Conservation (phyloP, 1,139 yeast species). For the Debaryomycetaceae sp. region DNA sequence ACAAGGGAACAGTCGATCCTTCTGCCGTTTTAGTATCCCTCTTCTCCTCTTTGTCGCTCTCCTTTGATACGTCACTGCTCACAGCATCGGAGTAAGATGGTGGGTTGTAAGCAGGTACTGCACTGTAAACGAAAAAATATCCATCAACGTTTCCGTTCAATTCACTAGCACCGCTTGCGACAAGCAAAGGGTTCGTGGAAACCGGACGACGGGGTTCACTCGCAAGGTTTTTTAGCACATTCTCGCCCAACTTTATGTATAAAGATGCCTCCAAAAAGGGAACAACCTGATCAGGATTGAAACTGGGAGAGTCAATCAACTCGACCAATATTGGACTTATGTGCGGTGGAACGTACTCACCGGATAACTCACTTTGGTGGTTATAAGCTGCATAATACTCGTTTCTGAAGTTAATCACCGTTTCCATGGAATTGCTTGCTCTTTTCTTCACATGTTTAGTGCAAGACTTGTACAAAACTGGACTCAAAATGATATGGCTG, state of each 20-base stretch:
- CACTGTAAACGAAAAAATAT: constrained; percentile 63
- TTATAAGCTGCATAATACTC: constrained; percentile 22
- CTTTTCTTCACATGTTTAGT: constrained; percentile 13
- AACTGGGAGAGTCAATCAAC: constrained; percentile 70
- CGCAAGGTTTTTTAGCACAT: constrained; percentile 58
- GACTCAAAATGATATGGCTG: constrained; percentile 21
- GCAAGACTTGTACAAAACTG: constrained; percentile 25
- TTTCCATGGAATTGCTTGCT: constrained; percentile 4
- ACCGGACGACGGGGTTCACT: constrained; percentile 64
- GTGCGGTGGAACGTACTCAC: constrained; percentile 30
- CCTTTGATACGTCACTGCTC: neutral
- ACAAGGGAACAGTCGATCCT: constrained; percentile 4
- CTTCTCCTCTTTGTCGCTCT: constrained; percentile 1
- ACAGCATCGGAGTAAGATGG: constrained; percentile 44
- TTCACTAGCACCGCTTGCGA: constrained; percentile 77
- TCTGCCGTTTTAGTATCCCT: neutral
- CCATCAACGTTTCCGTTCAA: constrained; percentile 73
- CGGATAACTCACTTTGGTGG: constrained; percentile 20
- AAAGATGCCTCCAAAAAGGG: constrained; percentile 73
- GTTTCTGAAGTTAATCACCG: constrained; percentile 14
- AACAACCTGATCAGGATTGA: constrained; percentile 59
- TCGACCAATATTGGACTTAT: constrained; percentile 62
- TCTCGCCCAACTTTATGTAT: constrained; percentile 57
- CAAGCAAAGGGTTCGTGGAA: constrained; percentile 62
- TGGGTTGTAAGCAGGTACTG: constrained; percentile 56